Base-by-base conservation (phyloP, 768 basidiomycete species). In the Leccinum subgranulosum region DNA sequence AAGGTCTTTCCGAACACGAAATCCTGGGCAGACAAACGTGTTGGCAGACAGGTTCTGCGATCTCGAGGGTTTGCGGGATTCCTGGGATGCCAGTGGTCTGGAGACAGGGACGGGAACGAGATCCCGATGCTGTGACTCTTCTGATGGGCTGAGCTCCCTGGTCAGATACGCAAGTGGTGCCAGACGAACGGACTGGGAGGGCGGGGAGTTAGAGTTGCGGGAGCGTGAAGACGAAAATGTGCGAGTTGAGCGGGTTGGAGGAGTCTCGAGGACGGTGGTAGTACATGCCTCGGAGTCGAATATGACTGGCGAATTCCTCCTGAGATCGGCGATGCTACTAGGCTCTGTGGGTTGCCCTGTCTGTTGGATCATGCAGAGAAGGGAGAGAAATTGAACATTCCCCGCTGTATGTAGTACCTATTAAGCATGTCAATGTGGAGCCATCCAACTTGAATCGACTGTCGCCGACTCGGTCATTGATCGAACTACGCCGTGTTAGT, bases 251-350 rank as follows among this genome's bases (percentile, higher is more conserved):
- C 86, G 82, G 28, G 78, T 78, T 0, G 80, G 77, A 17, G 80
- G 75, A 8, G 80, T 76, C 25, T 70, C 72, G 50, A 80, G 64
- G 34, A 75, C 54, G 52, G 76, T 71, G 36, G 76, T 76, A 0
- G 50, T 75, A 73, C 62, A 66, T 46, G 77, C 73, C 17, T 81
- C 80, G 36, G 85, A 85, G 66, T 78, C 81, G 59, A 83, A 89
- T 57, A 89, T 87, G 68, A 87, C 88, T 12, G 88, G 88, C 1
- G 88, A 79, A 75, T 88, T 88, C 70, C 87, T 81, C 74, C 84
- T 86, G 51, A 90, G 79, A 67, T 86, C 84, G 49, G 85, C 84
- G 55, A 90, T 75, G 0, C 12, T 33, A 33, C 31, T 53, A 3
- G 63, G 64, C 21, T 29, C 54, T 49, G 43, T 28, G 7, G 52